Conservation (phyloP, 2,329 filamentous ascomycete species). For the Macrophomina tecta region DNA sequence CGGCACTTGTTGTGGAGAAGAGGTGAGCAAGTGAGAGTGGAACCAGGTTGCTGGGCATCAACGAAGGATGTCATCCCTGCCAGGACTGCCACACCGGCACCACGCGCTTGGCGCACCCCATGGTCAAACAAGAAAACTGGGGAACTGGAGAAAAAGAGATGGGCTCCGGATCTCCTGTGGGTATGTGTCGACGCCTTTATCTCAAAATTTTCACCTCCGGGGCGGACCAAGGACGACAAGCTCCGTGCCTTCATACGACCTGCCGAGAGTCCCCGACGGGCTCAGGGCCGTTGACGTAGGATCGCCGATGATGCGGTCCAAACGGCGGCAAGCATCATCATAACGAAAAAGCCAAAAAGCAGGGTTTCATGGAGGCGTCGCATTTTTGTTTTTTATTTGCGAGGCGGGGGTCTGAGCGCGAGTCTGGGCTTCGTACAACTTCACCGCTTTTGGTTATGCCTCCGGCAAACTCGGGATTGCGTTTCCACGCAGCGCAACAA, state of each 20-base stretch:
- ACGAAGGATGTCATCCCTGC: slow-evolving; percentile 5
- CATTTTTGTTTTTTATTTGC: background rate
- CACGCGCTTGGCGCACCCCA: slow-evolving; percentile 15
- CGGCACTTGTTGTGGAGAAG: background rate
- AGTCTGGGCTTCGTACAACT: slow-evolving; percentile 22
- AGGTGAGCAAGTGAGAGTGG: background rate
- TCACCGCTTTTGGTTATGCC: slow-evolving; percentile 17
- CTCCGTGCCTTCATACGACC: background rate
- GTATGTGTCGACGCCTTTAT: slow-evolving; percentile 4
- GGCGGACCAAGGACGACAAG: background rate
- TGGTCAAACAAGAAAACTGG: slow-evolving; percentile 23
- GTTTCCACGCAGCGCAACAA: slow-evolving; percentile 20
- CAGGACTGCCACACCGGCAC: background rate
- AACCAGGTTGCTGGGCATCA: slow-evolving; percentile 15
- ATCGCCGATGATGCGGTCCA: background rate
- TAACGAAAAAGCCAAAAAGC: background rate
- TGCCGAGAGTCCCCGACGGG: background rate
- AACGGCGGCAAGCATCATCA: slow-evolving; percentile 1
- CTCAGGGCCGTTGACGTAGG: slow-evolving; percentile 6
- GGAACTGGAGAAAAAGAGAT: slow-evolving; percentile 9
- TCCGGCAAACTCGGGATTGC: slow-evolving; percentile 16
- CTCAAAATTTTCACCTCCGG: slow-evolving; percentile 8
- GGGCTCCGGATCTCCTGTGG: slow-evolving; percentile 13
- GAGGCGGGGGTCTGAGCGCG: background rate
- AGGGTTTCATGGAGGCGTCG: slow-evolving; percentile 18